Evolutionary conservation across 2,329 filamentous ascomycete species (phyloP).

Genomic region (Hymenoscyphus infarciens): DNA sequence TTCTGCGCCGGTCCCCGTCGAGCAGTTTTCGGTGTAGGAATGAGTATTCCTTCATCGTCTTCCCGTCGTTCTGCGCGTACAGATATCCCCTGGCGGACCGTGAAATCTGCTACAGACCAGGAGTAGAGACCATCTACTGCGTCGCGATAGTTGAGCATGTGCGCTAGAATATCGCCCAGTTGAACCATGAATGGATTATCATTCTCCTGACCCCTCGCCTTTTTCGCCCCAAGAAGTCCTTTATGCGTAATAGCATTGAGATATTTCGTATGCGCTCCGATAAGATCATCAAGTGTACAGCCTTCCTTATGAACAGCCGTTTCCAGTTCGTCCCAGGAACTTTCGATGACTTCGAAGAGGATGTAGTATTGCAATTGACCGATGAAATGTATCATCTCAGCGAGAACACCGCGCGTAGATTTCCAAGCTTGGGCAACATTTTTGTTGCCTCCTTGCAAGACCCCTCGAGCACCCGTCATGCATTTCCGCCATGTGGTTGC

Average conservation of each 20-base stretch:
- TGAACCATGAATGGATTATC: constrained; percentile 83
- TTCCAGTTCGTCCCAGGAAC: constrained; percentile 89
- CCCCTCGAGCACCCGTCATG: constrained; percentile 92
- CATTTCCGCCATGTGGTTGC: constrained; percentile 89
- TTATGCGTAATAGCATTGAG: constrained; percentile 94
- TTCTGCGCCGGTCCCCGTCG: constrained; percentile 30
- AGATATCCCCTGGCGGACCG: constrained; percentile 78
- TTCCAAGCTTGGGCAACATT: constrained; percentile 82
- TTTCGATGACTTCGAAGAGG: constrained; percentile 96
- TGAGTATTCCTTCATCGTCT: constrained; percentile 29
- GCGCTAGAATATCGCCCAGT: constrained; percentile 85
- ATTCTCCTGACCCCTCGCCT: constrained; percentile 43
- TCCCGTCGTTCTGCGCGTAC: constrained; percentile 59
- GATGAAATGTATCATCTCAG: constrained; percentile 98
- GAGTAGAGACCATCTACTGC: constrained; percentile 91
- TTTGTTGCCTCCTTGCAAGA: constrained; percentile 71
- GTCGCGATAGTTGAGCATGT: constrained; percentile 92
- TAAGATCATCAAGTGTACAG: constrained; percentile 91
- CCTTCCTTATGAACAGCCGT: constrained; percentile 76
- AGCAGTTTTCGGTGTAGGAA: constrained; percentile 32
- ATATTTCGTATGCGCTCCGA: constrained; percentile 85
- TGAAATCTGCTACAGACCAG: constrained; percentile 93
- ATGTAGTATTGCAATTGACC: constrained; percentile 98
- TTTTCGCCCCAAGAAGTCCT: constrained; percentile 76
- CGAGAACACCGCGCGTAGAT: constrained; percentile 77